These are phyloP conservation scores for Pythium aquatile DNA, from an alignment of 352 stramenopile species.

Conservation along the genomic window DNA sequence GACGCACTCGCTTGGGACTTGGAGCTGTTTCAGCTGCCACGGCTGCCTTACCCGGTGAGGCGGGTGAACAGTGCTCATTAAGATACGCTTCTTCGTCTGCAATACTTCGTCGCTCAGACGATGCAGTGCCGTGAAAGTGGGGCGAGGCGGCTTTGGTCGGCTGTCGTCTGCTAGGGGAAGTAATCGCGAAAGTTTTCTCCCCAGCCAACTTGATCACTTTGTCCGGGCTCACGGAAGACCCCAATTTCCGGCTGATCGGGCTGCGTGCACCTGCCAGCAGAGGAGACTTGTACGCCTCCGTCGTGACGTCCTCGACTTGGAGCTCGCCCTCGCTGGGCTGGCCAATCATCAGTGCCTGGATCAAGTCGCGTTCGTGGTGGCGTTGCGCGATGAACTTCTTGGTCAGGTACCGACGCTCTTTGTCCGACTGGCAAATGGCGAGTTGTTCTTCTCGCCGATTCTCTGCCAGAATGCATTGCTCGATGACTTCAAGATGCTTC, in stretches of 20 bases:
- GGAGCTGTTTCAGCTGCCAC: not conserved
- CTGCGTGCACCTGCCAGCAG: not conserved
- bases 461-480: conserved; percentile 71
- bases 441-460: conserved; percentile 65
- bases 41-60: not conserved
- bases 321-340: conserved; percentile 30
- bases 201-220: conserved; percentile 24
- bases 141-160: conserved; percentile 17
- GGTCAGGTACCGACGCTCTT: conserved; percentile 43
- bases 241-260: not conserved
- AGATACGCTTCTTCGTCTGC: not conserved
- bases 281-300: conserved; percentile 8
- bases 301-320: conserved; percentile 33
- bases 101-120: not conserved
- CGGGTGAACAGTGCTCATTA: not conserved
- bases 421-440: conserved; percentile 44
- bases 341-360: conserved; percentile 59
- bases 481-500: conserved; percentile 67
- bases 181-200: conserved; percentile 21
- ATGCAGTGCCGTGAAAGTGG: conserved; percentile 18
- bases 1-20: conserved; percentile 7
- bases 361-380: conserved; percentile 49
- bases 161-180: not conserved
- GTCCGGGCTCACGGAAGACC: not conserved
- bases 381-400: conserved; percentile 64